These are phyloP conservation scores for Pichia exigua DNA, from an alignment of 805 yeast genomes.

Conservation along the genomic window DNA sequence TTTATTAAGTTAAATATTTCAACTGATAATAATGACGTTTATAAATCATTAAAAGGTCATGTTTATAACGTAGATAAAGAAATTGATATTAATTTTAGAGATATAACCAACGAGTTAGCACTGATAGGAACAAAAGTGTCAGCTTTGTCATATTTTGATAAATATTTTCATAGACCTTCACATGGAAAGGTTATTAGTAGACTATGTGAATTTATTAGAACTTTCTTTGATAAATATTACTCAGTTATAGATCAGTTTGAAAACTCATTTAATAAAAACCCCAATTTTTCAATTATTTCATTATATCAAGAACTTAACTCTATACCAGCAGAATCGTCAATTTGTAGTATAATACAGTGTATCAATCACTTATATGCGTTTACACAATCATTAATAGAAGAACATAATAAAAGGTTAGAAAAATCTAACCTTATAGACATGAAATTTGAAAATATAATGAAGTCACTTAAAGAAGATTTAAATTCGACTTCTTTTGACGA, in stretches of 20 bases:
- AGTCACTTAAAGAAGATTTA: constrained; percentile 32
- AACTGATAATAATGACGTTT: constrained; percentile 39
- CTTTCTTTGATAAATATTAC: constrained; percentile 31
- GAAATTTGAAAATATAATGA: constrained; percentile 27
- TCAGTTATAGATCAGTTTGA: constrained; percentile 39
- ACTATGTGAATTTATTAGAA: constrained; percentile 53
- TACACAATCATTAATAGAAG: constrained; percentile 38
- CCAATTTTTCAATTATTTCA: constrained; percentile 49
- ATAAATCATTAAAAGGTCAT: constrained; percentile 53
- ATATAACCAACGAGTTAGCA: constrained; percentile 53
- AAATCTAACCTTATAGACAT: constrained; percentile 23
- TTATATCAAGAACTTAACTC: constrained; percentile 44
- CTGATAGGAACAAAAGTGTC: constrained; percentile 56
- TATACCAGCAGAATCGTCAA: background rate
- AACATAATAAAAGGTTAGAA: constrained; percentile 33
- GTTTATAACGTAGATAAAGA: constrained; percentile 65
- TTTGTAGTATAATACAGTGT: constrained; percentile 26
- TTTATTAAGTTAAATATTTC: constrained; percentile 62
- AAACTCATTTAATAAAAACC: constrained; percentile 39
- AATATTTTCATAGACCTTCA: constrained; percentile 42
- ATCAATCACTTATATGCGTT: constrained; percentile 54
- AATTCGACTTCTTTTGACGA: constrained; percentile 32
- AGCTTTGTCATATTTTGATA: constrained; percentile 52
- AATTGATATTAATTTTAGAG: constrained; percentile 67
- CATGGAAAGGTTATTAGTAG: constrained; percentile 73